These are phyloP conservation scores for Euphorbia peplus DNA, from an alignment of 345 rosid species.

Conservation along the genomic window DNA sequence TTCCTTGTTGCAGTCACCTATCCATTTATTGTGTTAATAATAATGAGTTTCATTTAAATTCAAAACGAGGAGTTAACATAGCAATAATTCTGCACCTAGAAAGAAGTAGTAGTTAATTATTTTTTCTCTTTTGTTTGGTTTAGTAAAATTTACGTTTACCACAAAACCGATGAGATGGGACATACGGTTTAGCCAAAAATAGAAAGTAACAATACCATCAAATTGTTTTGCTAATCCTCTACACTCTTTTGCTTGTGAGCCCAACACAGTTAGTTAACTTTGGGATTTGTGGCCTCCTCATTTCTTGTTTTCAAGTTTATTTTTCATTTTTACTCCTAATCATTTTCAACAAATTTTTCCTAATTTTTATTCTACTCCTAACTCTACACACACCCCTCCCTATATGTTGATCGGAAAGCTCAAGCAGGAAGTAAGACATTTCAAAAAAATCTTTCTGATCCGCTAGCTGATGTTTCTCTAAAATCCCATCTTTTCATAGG, in stretches of 20 bases:
- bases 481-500: no score
- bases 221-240: background rate
- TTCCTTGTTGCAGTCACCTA: conserved; percentile 25
- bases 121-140: no score
- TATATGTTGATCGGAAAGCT: no score
- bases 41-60: conserved; percentile 1
- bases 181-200: background rate
- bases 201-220: conserved; percentile 11
- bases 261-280: conserved; percentile 27
- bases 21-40: conserved; percentile 20
- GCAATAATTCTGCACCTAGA: background rate
- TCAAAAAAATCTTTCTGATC: no score
- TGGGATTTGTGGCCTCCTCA: conserved; percentile 31
- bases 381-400: no score
- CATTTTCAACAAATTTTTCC: no score
- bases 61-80: conserved; percentile 1
- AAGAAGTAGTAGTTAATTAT: background rate
- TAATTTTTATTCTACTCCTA: no score
- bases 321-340: no score
- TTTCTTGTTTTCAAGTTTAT: background rate
- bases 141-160: no score
- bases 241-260: background rate
- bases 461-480: no score
- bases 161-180: background rate
- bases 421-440: no score